Percentiles rank a stretch among this genome's conserved stretches.
Evolutionary conservation across 768 basidiomycete species (phyloP).

Genomic region (Suillus tomentosus): DNA sequence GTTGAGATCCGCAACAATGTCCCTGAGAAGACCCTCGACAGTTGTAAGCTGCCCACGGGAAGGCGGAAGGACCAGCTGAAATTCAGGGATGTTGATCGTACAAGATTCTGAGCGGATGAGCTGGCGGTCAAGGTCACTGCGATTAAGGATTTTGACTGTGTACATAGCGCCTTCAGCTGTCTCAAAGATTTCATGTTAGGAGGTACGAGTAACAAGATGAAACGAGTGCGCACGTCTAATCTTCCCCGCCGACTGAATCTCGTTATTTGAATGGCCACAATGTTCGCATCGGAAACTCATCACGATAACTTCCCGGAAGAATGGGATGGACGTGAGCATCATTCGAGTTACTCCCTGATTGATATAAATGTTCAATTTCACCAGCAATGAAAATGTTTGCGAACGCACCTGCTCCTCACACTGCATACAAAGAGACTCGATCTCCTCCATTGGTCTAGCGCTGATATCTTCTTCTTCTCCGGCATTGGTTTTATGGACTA

Average conservation of each 20-base stretch:
- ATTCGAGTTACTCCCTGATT: constrained; percentile 83
- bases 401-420: constrained; percentile 82
- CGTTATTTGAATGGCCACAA: constrained; percentile 89
- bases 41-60: constrained; percentile 96
- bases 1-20: constrained; percentile 78
- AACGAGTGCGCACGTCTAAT: constrained; percentile 69
- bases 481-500: constrained; percentile 51
- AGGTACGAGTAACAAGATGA: neutral
- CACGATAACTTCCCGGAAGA: constrained; percentile 91
- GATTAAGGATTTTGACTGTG: constrained; percentile 73
- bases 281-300: constrained; percentile 97
- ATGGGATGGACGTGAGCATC: constrained; percentile 92
- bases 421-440: constrained; percentile 93
- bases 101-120: constrained; percentile 87
- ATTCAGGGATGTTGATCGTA: constrained; percentile 82
- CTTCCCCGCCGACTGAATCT: constrained; percentile 86
- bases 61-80: constrained; percentile 87
- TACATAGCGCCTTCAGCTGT: constrained; percentile 83
- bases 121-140: constrained; percentile 87
- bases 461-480: constrained; percentile 39
- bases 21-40: constrained; percentile 87
- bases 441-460: constrained; percentile 66
- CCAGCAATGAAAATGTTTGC: constrained; percentile 1
- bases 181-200: constrained; percentile 3
- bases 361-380: neutral